Percentiles rank a stretch among this genome's conserved stretches.
Evolutionary conservation across 495 filamentous ascomycete genomes (phyloP).

Genomic region (Annulohypoxylon nitens): DNA sequence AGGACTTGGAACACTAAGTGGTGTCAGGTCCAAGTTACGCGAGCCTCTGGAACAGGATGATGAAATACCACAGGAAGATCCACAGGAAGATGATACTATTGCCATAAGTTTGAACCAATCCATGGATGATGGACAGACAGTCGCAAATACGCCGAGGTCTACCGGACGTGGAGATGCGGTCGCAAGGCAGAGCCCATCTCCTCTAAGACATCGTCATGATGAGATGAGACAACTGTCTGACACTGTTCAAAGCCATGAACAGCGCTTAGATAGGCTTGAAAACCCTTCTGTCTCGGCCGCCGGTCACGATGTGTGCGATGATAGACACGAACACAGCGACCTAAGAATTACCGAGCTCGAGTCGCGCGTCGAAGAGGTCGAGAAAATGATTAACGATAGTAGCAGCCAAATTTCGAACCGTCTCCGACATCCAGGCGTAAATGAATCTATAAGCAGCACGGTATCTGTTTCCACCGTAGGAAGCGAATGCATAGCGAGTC

Average conservation of each 20-base stretch:
- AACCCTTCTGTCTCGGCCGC: constrained; percentile 69
- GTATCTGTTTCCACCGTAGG: constrained; percentile 61
- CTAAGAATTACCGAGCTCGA: constrained; percentile 71
- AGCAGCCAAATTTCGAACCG: constrained; percentile 56
- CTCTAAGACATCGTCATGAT: constrained; percentile 39
- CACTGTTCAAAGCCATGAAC: constrained; percentile 62
- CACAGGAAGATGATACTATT: constrained; percentile 41
- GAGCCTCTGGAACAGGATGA: constrained; percentile 49
- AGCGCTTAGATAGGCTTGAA: constrained; percentile 71
- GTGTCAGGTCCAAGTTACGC: constrained; percentile 51
- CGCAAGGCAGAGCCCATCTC: constrained; percentile 42
- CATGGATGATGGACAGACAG: constrained; percentile 44
- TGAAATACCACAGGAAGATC: constrained; percentile 43
- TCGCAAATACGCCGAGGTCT: constrained; percentile 50
- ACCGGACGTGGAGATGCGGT: constrained; percentile 43
- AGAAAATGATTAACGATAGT: constrained; percentile 65
- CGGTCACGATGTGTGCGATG: constrained; percentile 69
- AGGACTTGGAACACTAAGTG: constrained; percentile 62
- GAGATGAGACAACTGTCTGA: constrained; percentile 55
- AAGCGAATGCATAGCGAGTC: constrained; percentile 49
- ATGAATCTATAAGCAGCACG: constrained; percentile 58
- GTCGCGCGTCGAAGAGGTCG: constrained; percentile 70
- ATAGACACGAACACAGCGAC: constrained; percentile 70
- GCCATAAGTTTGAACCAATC: constrained; percentile 33
- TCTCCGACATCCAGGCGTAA: constrained; percentile 47